Conservation (phyloP, 768 basidiomycete genomes). For the Podaxis sp. region DNA sequence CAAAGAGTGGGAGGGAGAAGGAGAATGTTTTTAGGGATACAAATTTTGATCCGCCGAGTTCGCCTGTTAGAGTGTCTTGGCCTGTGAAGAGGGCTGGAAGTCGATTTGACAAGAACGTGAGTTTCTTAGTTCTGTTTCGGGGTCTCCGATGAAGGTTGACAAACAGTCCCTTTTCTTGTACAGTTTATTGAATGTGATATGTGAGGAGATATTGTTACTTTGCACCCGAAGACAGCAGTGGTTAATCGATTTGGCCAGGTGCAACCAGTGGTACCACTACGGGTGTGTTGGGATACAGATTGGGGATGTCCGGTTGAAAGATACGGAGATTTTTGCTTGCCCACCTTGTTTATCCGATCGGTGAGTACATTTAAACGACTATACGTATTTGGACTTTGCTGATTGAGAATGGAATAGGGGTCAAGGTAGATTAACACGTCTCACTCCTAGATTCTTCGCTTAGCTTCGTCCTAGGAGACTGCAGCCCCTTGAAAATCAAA, state of each 20-base stretch:
- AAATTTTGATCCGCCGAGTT: neutral
- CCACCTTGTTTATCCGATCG: conserved; percentile 33
- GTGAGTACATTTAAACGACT: conserved; percentile 21
- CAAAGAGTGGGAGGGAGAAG: neutral
- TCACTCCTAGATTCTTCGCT: neutral
- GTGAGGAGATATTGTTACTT: conserved; percentile 16
- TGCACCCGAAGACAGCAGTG: neutral
- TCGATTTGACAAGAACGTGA: conserved; percentile 26
- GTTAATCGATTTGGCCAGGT: conserved; percentile 24
- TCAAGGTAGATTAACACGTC: neutral
- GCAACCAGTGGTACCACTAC: conserved; percentile 47
- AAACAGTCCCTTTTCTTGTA: neutral
- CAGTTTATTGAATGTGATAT: conserved; percentile 27
- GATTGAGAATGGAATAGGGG: neutral
- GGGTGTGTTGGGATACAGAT: conserved; percentile 40
- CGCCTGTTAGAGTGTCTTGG: conserved; percentile 18
- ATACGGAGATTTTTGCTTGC: conserved; percentile 33
- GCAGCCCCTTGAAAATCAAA: neutral
- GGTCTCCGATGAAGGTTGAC: neutral
- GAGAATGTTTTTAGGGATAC: neutral
- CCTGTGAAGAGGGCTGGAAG: conserved; percentile 20
- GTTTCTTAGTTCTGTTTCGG: conserved; percentile 3
- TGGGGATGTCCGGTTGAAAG: conserved; percentile 33
- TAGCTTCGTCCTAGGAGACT: conserved; percentile 4
- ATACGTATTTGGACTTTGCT: neutral